Evolutionary conservation across 2,329 filamentous ascomycete species (phyloP).

Genomic region (Colletotrichum endophyticum): DNA sequence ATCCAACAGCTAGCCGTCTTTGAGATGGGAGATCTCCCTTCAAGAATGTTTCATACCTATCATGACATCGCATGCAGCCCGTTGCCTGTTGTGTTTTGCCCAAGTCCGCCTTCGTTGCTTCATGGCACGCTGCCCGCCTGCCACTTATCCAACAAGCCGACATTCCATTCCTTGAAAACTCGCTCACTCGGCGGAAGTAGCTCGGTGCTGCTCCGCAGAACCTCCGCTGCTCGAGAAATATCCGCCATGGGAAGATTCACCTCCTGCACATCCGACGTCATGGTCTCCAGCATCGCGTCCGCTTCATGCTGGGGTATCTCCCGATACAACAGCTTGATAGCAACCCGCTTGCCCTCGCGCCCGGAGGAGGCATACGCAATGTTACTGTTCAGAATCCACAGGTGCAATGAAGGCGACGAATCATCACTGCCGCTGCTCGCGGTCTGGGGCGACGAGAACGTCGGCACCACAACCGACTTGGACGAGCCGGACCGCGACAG

Average conservation of each 20-base stretch:
- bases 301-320: conserved; percentile 47
- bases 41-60: too few relatives aligned
- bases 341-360: conserved; percentile 32
- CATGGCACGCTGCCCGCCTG: conserved; percentile 20
- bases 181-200: conserved; percentile 62
- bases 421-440: neutral
- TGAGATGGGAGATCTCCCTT: too few relatives aligned
- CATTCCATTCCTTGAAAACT: conserved; percentile 69
- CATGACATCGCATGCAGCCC: too few relatives aligned
- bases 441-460: conserved; percentile 14
- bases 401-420: conserved; percentile 36
- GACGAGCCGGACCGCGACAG: conserved; percentile 62
- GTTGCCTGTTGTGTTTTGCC: too few relatives aligned
- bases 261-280: conserved; percentile 64
- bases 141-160: conserved; percentile 66
- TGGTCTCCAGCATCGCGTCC: conserved; percentile 52
- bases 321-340: conserved; percentile 60
- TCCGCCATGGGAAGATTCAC: conserved; percentile 57
- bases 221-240: conserved; percentile 47
- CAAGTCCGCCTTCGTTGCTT: neutral
- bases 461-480: conserved; percentile 57
- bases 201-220: conserved; percentile 51
- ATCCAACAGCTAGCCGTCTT: too few relatives aligned
- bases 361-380: conserved; percentile 55
- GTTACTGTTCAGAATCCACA: conserved; percentile 63